These are phyloP conservation scores for Crithidia expoeki DNA, from an alignment of 208 protist genomes.

Conservation along the genomic window DNA sequence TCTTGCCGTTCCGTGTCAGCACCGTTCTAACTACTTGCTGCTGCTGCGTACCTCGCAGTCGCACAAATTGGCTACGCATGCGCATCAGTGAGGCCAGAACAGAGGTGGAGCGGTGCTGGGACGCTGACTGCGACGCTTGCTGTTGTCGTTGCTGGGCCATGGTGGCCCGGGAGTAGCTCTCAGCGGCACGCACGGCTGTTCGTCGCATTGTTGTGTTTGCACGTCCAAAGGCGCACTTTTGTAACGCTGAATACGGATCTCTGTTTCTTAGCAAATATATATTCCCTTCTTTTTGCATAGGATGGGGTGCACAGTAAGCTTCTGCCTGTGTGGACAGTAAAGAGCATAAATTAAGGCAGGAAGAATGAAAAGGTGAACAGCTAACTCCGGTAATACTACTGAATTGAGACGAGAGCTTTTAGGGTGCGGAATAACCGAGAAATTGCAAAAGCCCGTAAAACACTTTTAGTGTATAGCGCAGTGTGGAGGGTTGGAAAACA, in stretches of 20 bases:
- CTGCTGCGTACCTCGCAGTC: constrained; percentile 25
- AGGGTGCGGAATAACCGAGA: too few species aligned
- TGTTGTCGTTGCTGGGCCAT: constrained; percentile 8
- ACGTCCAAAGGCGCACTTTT: background rate
- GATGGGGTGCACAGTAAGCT: too few species aligned
- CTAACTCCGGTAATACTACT: too few species aligned
- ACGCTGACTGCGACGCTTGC: background rate
- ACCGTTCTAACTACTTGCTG: constrained; percentile 24
- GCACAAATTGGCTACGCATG: constrained; percentile 47
- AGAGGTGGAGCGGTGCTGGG: constrained; percentile 28
- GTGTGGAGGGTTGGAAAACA: too few species aligned
- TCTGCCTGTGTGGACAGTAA: too few species aligned
- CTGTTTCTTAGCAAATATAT: too few species aligned
- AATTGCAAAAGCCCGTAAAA: too few species aligned
- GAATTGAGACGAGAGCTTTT: too few species aligned
- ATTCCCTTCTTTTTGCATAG: too few species aligned
- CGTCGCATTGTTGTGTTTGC: background rate
- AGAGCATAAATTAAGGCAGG: too few species aligned
- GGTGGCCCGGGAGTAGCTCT: constrained; percentile 12
- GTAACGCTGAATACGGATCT: background rate
- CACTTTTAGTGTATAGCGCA: too few species aligned
- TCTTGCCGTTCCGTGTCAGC: constrained; percentile 10
- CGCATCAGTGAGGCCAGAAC: constrained; percentile 48
- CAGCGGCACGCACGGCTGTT: background rate
- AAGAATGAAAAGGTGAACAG: background rate